Evolutionary conservation across 1,284 basidiomycete species (phyloP), one percentile per base, ranked within the genome.

Genomic region (Stereum hirsutum): DNA sequence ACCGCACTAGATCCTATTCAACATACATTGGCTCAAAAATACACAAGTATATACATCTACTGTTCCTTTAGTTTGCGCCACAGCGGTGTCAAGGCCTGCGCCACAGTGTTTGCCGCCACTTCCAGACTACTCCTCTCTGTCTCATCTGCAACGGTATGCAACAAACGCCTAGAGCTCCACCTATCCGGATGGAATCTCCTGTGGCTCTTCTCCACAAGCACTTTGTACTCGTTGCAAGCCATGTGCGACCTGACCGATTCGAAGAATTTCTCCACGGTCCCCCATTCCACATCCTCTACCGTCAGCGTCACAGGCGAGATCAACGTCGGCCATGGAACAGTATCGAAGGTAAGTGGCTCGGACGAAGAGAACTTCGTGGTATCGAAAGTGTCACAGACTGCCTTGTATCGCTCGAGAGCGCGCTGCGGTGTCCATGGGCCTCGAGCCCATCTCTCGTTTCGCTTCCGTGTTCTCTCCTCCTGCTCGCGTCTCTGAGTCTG

Each of bases 241-340:
- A 84, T 69, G 39, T 70, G 68, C 12, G 51, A 45, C 49, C 64
- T 65, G 24, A 78, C 68, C 3, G 65, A 63, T 15, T 59, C 57
- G 54, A 87, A 88, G 58, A 88, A 88, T n/a, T 61, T 61, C 55
- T 84, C 80, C 37, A 87, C 82, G 0, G 76, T 64, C 12, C 65
- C 57, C 78, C 79, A 85, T 45, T 78, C 76, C 39, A 87, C 66
- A 50, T 85, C 78, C 52, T 81, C 74, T 2, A 81, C 60, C 5
- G 66, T 65, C 44, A 78, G 71, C 23, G 57, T 53, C 14, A 61
- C 55, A 0, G 79, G 79, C 19, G 69, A 57, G 34, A 65, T 62
- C 31, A 88, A 57, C 15, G 80, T 72, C 2, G 84, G 84, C 85
- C 84, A 88, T 0, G 84, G 84, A 26, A 88, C 65, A 28, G 67